phyloP scores from a whole-genome alignment of 371 early-diverging fungal species.

The Phascolomyces articulosus region DNA sequence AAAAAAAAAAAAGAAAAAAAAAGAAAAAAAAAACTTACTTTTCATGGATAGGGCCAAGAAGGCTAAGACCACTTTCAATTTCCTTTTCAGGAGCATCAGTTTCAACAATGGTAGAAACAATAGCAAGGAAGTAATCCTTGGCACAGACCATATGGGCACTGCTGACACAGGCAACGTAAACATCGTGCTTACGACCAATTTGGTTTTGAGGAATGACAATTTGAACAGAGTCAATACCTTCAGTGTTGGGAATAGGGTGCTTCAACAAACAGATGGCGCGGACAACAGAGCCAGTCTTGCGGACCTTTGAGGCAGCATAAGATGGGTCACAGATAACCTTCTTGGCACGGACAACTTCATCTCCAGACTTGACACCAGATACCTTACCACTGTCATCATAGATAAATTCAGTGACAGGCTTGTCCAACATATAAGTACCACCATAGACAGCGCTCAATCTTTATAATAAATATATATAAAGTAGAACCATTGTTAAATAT shows the following conservation, averaged over 20 bases:
- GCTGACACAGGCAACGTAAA: constrained; percentile 94
- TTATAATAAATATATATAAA: background rate
- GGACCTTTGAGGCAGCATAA: constrained; percentile 81
- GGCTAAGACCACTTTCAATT: constrained; percentile 82
- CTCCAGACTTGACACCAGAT: constrained; percentile 87
- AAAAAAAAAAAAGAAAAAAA: too few species aligned
- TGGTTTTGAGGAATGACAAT: constrained; percentile 98
- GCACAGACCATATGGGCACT: constrained; percentile 91
- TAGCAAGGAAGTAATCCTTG: constrained; percentile 87
- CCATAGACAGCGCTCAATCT: constrained; percentile 95
- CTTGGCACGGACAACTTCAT: constrained; percentile 80
- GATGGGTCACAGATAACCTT: constrained; percentile 96
- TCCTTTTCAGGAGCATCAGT: constrained; percentile 86
- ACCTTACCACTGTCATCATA: constrained; percentile 80
- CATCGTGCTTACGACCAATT: constrained; percentile 89
- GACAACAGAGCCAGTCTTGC: constrained; percentile 84
- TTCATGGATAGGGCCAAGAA: constrained; percentile 90
- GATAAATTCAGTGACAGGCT: constrained; percentile 87
- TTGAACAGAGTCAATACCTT: constrained; percentile 90
- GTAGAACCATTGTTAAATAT: too few species aligned
- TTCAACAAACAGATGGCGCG: constrained; percentile 94
- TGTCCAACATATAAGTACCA: constrained; percentile 97
- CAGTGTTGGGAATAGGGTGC: constrained; percentile 94
- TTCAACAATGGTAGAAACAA: constrained; percentile 96
- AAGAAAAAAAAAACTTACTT: too few species aligned